Evolutionary conservation across 176 grass and related monocot species (phyloP).

Genomic region (Stipa capillata): DNA sequence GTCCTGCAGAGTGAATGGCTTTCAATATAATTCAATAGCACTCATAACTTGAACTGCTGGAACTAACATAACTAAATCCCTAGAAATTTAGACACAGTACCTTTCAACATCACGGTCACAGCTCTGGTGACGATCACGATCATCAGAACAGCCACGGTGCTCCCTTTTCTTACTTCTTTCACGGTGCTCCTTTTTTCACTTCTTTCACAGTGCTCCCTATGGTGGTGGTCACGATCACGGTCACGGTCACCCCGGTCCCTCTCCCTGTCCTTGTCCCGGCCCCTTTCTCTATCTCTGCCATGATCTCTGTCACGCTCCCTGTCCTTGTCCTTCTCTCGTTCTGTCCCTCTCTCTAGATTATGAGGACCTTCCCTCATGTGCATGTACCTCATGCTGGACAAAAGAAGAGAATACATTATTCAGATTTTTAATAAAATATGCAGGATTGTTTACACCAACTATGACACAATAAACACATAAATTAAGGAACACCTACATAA

Average conservation of each 20-base stretch:
- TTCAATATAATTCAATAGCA: neutral
- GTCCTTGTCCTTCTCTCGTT: no score
- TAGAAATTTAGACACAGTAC: conserved; percentile 5
- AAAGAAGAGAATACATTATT: neutral
- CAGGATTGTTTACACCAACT: neutral
- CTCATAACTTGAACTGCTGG: neutral
- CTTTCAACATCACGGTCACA: conserved; percentile 58
- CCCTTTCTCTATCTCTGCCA: conserved; percentile 44
- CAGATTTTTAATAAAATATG: neutral
- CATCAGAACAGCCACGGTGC: conserved; percentile 48
- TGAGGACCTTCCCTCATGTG: conserved; percentile 56
- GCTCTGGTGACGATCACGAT: conserved; percentile 43
- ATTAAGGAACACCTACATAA: neutral
- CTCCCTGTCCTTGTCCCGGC: conserved; percentile 41
- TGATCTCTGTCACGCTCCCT: conserved; percentile 44
- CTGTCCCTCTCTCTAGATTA: conserved; percentile 80
- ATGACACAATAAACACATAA: neutral
- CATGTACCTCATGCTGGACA: conserved; percentile 32
- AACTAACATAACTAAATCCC: neutral
- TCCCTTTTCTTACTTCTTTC: conserved; percentile 64
- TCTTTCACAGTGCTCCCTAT: conserved; percentile 56
- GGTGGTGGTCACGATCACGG: conserved; percentile 28
- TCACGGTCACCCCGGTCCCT: conserved; percentile 36
- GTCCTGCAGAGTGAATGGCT: neutral
- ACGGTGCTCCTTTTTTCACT: conserved; percentile 34